Conservation (phyloP, 257 asterid genomes). For the Solanum clarkiae region DNA sequence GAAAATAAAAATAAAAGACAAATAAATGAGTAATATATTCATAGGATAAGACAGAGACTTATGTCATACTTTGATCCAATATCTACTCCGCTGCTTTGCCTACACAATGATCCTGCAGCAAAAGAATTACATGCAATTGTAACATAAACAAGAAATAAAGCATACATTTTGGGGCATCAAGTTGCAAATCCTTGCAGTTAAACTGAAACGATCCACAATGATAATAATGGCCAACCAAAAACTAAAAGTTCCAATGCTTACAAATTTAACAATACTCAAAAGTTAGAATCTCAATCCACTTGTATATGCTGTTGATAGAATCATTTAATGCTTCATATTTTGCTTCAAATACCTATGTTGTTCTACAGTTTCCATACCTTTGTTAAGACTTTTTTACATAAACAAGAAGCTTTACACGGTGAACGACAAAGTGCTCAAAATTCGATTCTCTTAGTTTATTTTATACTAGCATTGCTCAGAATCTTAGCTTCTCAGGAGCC, state of each 20-base stretch:
- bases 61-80: slow-evolving; percentile 38
- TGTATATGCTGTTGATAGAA: neutral
- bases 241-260: neutral
- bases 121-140: neutral
- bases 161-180: neutral
- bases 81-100: slow-evolving; percentile 69
- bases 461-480: neutral
- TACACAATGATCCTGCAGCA: slow-evolving; percentile 48
- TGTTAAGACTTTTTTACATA: neutral
- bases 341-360: neutral
- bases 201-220: neutral
- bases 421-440: neutral
- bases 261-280: neutral
- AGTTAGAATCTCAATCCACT: neutral
- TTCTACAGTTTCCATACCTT: neutral
- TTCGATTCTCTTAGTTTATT: neutral
- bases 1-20: neutral
- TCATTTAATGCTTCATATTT: neutral
- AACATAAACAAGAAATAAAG: neutral
- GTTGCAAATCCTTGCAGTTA: neutral
- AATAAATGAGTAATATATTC: neutral
- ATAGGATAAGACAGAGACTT: neutral
- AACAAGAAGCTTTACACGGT: neutral
- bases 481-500: neutral
- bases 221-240: neutral